These are phyloP conservation scores for Ephemerocybe angulata DNA, from an alignment of 768 basidiomycete genomes.

Conservation along the genomic window DNA sequence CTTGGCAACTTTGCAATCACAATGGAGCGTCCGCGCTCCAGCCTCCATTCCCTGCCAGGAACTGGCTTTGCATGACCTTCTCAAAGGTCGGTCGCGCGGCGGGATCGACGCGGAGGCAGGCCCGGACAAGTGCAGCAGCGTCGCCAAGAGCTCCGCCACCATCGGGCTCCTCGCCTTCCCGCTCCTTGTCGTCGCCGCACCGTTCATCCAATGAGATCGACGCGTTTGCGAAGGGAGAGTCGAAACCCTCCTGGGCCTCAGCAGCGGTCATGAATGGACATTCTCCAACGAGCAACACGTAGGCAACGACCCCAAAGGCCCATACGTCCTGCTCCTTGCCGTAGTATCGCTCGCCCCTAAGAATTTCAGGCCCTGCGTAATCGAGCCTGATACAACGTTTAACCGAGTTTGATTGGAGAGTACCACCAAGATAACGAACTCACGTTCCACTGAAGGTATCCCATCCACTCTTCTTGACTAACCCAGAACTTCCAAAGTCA, in stretches of 20 bases:
- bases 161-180: conserved; percentile 73
- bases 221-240: conserved; percentile 71
- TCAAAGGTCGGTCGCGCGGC: conserved; percentile 82
- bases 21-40: conserved; percentile 49
- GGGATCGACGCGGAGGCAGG: conserved; percentile 81
- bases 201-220: conserved; percentile 76
- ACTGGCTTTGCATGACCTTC: conserved; percentile 71
- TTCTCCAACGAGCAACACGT: conserved; percentile 89
- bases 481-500: conserved; percentile 92
- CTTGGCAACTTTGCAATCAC: conserved; percentile 1
- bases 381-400: conserved; percentile 55
- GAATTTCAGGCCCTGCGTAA: conserved; percentile 95
- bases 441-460: conserved; percentile 92
- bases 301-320: conserved; percentile 96
- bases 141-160: conserved; percentile 83
- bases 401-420: conserved; percentile 3
- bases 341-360: conserved; percentile 90
- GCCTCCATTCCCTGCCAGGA: conserved; percentile 73
- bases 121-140: conserved; percentile 77
- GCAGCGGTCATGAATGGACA: conserved; percentile 89
- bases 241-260: conserved; percentile 84
- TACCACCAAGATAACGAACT: conserved; percentile 31
- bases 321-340: conserved; percentile 98
- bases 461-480: conserved; percentile 82
- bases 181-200: conserved; percentile 69